These are phyloP conservation scores for Lactarius deliciosus DNA, from an alignment of 768 basidiomycete genomes.

Conservation along the genomic window DNA sequence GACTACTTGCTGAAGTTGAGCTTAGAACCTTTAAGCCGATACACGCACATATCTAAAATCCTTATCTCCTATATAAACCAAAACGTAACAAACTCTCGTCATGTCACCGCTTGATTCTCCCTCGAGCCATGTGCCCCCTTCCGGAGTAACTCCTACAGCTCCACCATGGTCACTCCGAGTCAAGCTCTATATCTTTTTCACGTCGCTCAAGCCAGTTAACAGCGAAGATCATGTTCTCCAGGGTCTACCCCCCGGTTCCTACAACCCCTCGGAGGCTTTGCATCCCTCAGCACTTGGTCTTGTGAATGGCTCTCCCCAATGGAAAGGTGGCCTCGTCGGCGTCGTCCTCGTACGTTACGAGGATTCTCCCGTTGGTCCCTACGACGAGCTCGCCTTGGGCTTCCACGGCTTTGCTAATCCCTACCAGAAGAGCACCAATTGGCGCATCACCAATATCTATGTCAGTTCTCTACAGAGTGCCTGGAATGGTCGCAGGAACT, in stretches of 20 bases:
- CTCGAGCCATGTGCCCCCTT: background rate
- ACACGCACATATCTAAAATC: background rate
- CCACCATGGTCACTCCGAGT: constrained; percentile 21
- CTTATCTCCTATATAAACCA: background rate
- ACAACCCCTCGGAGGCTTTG: constrained; percentile 16
- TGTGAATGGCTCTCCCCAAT: constrained; percentile 13
- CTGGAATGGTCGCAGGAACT: constrained; percentile 25
- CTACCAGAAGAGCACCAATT: background rate
- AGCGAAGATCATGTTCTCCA: constrained; percentile 17
- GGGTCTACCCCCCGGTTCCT: constrained; percentile 25
- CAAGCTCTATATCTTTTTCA: constrained; percentile 16
- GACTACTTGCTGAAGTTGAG: too few species aligned
- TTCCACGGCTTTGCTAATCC: constrained; percentile 10
- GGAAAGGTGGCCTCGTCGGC: constrained; percentile 8
- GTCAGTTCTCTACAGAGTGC: constrained; percentile 13
- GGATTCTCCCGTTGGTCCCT: constrained; percentile 23
- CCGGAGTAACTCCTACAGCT: background rate
- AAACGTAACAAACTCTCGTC: background rate
- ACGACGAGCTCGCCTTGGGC: constrained; percentile 24
- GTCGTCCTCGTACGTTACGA: constrained; percentile 19
- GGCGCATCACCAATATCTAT: constrained; percentile 23
- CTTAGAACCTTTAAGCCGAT: background rate
- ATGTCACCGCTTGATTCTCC: background rate
- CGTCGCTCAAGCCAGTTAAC: constrained; percentile 9
- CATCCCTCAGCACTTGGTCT: constrained; percentile 24